Percentiles rank a stretch among this genome's conserved stretches.
These are phyloP conservation scores for Diospyros lotus DNA, from an alignment of 148 eudicot species.

Conservation along the genomic window DNA sequence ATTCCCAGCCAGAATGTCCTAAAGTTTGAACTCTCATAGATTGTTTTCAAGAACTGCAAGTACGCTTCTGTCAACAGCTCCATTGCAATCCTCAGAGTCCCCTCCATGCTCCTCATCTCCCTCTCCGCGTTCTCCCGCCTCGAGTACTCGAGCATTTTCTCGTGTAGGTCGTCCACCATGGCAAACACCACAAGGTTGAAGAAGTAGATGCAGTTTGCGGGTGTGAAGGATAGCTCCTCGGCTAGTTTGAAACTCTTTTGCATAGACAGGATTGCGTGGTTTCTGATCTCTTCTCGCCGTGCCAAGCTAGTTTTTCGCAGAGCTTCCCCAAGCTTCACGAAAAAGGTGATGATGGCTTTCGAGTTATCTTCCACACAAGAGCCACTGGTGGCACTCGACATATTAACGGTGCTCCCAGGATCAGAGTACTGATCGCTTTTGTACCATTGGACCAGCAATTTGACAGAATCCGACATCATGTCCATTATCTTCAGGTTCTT, in stretches of 20 bases:
- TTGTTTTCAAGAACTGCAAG: slow-evolving; percentile 49
- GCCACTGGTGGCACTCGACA: slow-evolving; percentile 41
- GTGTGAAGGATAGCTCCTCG: slow-evolving; percentile 53
- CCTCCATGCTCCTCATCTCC: slow-evolving; percentile 92
- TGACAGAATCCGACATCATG: slow-evolving; percentile 69
- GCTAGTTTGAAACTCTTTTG: slow-evolving; percentile 64
- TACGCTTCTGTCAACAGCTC: slow-evolving; percentile 66
- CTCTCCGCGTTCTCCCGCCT: slow-evolving; percentile 78
- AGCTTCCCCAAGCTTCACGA: slow-evolving; percentile 72
- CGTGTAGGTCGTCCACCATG: too few relatives aligned
- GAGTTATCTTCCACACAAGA: slow-evolving; percentile 41
- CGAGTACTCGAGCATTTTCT: slow-evolving; percentile 80
- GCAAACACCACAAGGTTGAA: too few relatives aligned
- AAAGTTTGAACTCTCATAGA: slow-evolving; percentile 51
- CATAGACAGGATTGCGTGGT: slow-evolving; percentile 63
- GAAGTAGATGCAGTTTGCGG: slow-evolving; percentile 13
- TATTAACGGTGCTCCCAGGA: slow-evolving; percentile 46
- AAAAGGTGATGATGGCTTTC: slow-evolving; percentile 28
- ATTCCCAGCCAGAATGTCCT: slow-evolving; percentile 79
- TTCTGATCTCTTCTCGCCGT: slow-evolving; percentile 79
- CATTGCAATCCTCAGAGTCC: slow-evolving; percentile 66
- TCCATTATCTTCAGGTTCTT: slow-evolving; percentile 69
- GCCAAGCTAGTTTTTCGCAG: slow-evolving; percentile 77
- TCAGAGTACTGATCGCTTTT: slow-evolving; percentile 47
- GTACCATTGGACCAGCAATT: slow-evolving; percentile 58